Evolutionary conservation across 192 early-diverging fungal species (phyloP), one percentile per base, ranked within the genome.

Genomic region (Gaertneriomyces semiglobifer): DNA sequence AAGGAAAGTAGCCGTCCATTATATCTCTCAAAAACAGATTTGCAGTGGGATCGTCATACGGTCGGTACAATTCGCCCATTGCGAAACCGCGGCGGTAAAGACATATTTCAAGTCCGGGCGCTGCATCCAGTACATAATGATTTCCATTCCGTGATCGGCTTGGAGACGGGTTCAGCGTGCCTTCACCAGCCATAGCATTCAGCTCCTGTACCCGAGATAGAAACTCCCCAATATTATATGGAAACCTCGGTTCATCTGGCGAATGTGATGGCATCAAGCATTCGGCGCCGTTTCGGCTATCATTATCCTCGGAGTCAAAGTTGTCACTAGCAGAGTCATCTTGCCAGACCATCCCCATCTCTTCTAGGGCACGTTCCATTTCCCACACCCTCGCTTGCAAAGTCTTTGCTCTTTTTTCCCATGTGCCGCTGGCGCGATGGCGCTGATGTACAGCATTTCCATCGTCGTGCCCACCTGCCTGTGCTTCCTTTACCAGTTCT

Each of bases 1-100:
- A 75, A 12, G 77, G 77, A 70, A 70, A 79, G 62, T 70, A 79
- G 11, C 77, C 73, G 38, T 79, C 77, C 33, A 69, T 11, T 46
- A 79, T 52, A 60, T 79, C 77, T 18, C 65, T 33, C 71, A 75
- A 59, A 46, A 79, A 79, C 42, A 41, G 6, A 4, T 60, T 11
- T 16, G 71, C 60, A 5, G 70, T 40, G 38, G 47, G 66, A 55
- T 73, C 73, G 14, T 18, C 33, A 58, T 64, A 75, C 19, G 19
- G 14, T 20, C 77, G 62, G 58, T 75, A 69, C 6, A 51, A 7
- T 38, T 68, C 73, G 12, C 50, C 20, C 12, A 46, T n/a, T 9
- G 68, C 46, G 53, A 79, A 73, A 12, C 77, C 77, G 60, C 75
- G 65, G 9, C 40, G 50, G 52, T 69, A 78, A n/a, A 78, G 40